phyloP scores from a whole-genome alignment of 139 green algal species.

The Volvox africanus region DNA sequence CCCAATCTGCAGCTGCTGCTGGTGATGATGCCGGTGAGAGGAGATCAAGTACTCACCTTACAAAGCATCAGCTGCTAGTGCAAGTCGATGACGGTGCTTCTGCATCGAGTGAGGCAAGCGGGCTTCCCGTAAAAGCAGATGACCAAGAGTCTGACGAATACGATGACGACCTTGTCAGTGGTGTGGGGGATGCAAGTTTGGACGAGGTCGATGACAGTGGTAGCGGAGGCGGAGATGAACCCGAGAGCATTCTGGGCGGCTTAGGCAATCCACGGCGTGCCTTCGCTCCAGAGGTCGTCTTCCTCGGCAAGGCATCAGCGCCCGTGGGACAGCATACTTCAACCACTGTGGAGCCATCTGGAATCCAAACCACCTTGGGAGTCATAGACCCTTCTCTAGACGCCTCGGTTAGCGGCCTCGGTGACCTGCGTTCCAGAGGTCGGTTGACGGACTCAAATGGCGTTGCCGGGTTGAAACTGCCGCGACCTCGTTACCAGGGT shows the following conservation, averaged over 20 bases:
- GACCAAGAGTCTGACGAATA: not conserved
- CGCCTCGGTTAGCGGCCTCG: not conserved
- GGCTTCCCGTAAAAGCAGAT: not conserved
- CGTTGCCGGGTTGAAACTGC: not conserved
- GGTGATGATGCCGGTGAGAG: not conserved
- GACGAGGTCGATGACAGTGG: slow-evolving; percentile 14
- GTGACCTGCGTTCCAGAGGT: not conserved
- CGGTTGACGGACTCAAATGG: not conserved
- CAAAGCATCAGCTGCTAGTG: not conserved
- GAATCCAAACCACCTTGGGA: not conserved
- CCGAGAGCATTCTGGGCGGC: not conserved
- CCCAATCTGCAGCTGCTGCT: not conserved
- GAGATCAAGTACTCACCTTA: not conserved
- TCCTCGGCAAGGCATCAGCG: not conserved
- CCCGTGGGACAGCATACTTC: not conserved
- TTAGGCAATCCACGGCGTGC: not conserved
- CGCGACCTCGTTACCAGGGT: not conserved
- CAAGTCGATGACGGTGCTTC: not conserved
- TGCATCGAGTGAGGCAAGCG: too few species aligned
- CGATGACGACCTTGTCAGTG: not conserved
- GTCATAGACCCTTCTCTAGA: not conserved
- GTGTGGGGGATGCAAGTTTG: not conserved
- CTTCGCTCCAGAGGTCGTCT: not conserved
- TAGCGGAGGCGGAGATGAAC: not conserved
- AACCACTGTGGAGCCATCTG: not conserved